These are phyloP conservation scores for Zygosaccharomyces sapae DNA, from an alignment of 1,139 yeast genomes.

Conservation along the genomic window DNA sequence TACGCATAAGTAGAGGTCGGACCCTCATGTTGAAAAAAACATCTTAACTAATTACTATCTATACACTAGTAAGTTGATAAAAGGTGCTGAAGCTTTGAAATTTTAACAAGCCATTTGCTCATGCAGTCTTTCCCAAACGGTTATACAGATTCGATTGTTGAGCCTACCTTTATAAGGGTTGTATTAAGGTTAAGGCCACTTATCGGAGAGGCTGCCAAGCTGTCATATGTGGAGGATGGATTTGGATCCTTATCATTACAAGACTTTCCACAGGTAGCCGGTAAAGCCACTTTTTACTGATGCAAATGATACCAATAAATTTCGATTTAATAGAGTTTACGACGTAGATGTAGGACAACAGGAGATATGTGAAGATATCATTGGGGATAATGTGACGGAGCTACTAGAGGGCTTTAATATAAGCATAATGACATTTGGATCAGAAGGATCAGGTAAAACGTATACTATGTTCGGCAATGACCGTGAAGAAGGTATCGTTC, in stretches of 20 bases:
- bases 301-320: constrained; percentile 33
- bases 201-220: constrained; percentile 3
- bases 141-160: neutral
- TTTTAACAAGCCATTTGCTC: neutral
- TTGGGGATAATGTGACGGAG: constrained; percentile 42
- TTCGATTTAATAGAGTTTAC: constrained; percentile 68
- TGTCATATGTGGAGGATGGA: constrained; percentile 5
- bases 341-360: constrained; percentile 47
- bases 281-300: neutral
- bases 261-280: constrained; percentile 4
- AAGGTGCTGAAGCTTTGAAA: too few species aligned
- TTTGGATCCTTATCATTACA: constrained; percentile 4
- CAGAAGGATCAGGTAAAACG: constrained; percentile 84
- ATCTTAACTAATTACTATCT: too few species aligned
- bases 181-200: constrained; percentile 1
- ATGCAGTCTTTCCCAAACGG: constrained; percentile 1
- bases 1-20: too few species aligned
- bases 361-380: constrained; percentile 61
- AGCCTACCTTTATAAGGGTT: constrained; percentile 2
- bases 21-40: too few species aligned
- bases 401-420: constrained; percentile 65
- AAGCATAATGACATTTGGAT: constrained; percentile 83
- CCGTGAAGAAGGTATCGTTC: constrained; percentile 52
- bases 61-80: too few species aligned
- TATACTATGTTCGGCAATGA: constrained; percentile 77